Evolutionary conservation across 192 early-diverging fungal species (phyloP), one percentile per base, ranked within the genome.

Genomic region (Linnemannia zychae): DNA sequence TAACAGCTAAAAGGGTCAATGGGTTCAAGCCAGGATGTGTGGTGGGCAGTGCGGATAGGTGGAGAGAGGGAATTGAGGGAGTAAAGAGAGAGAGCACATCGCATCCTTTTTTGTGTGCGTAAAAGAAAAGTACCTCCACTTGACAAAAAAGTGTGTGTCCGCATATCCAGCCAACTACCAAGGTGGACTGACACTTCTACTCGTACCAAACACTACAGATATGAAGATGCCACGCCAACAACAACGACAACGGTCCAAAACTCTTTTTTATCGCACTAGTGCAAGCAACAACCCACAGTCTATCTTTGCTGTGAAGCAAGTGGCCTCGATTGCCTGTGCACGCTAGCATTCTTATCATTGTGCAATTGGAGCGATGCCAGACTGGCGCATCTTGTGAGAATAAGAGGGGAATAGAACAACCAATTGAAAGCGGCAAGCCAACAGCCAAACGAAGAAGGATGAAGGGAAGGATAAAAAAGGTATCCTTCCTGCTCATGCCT

Each of bases 241-340:
- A n/a, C n/a, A n/a, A n/a, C n/a, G n/a, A n/a, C n/a, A 69, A 37
- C 17, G 36, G 38, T 16, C 34, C 36, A 49, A 49, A 50, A 72
- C 13, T 52, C 48, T 53, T 74, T 18, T 37, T 28, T 65, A 33
- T 74, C 60, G n/a, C 37, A 57, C 40, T 65, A 20, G 7, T 31
- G 2, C n/a, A 7, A 18, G 44, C 46, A 17, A 1, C 36, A 22
- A 17, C 36, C 40, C 40, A 6, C 40, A 44, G 9, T n/a, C n/a
- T n/a, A n/a, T n/a, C n/a, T n/a, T n/a, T n/a, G n/a, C n/a, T n/a
- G n/a, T n/a, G n/a, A n/a, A n/a, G n/a, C n/a, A n/a, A n/a, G n/a
- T n/a, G n/a, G n/a, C n/a, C n/a, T n/a, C n/a, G n/a, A n/a, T 28
- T 63, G 24, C 57, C 57, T 24, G 57, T 63, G 57, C 57, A 63